A percentile compares a stretch with the other conserved stretches of the same genome.
phyloP scores from a whole-genome alignment of 2,329 filamentous ascomycete species.

The Raffaelea arxii region DNA sequence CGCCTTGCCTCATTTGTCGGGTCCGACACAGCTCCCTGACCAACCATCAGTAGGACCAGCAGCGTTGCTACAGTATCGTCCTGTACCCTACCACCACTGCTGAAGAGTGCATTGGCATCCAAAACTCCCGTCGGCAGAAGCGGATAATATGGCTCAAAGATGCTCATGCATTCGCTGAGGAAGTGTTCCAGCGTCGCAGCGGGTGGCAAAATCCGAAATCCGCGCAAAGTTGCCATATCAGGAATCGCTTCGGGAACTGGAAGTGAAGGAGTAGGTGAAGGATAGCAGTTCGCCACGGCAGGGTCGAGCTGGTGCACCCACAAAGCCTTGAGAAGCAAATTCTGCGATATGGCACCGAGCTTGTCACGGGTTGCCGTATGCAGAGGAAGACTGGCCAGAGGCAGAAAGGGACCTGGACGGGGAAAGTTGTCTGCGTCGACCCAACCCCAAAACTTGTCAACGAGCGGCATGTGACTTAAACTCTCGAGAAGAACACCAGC shows the following conservation, averaged over 20 bases:
- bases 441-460: neutral
- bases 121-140: neutral
- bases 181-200: constrained; percentile 1
- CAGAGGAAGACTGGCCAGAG: neutral
- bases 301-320: neutral
- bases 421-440: neutral
- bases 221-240: neutral
- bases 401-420: neutral
- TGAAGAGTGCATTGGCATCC: neutral
- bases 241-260: neutral
- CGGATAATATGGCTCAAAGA: neutral
- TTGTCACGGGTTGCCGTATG: neutral
- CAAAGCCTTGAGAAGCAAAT: neutral
- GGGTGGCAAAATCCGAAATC: neutral
- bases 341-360: neutral
- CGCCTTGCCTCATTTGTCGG: neutral
- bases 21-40: neutral
- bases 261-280: too few relatives aligned
- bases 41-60: neutral
- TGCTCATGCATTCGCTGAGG: neutral
- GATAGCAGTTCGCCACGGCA: neutral
- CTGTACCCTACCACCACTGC: too few relatives aligned
- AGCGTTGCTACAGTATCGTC: neutral
- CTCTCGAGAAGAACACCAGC: neutral
- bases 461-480: neutral